These are phyloP conservation scores for Russula ochroleuca DNA, from an alignment of 768 basidiomycete species.

Conservation along the genomic window DNA sequence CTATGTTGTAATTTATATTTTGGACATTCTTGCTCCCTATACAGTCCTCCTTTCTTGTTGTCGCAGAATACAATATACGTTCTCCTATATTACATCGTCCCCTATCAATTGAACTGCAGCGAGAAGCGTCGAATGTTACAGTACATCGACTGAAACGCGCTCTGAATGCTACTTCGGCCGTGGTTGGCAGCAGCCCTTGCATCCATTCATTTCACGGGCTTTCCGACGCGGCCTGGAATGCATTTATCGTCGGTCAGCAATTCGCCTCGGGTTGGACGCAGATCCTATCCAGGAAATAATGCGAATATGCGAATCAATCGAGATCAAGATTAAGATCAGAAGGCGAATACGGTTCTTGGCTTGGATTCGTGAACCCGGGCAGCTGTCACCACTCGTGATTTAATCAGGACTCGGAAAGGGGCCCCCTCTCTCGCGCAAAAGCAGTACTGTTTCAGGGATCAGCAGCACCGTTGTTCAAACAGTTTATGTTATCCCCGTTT, in stretches of 20 bases:
- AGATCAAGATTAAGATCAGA: constrained; percentile 7
- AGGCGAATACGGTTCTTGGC: background rate
- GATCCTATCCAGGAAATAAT: constrained; percentile 20
- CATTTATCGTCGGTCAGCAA: constrained; percentile 22
- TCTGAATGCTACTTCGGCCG: background rate
- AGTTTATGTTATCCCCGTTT: background rate
- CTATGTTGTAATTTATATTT: constrained; percentile 11
- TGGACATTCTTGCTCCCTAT: constrained; percentile 9
- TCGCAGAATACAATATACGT: constrained; percentile 14
- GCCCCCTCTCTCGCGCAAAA: background rate
- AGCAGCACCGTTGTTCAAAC: too few species aligned
- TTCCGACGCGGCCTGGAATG: background rate
- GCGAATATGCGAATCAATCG: constrained; percentile 26
- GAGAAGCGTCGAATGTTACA: background rate
- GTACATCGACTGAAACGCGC: background rate
- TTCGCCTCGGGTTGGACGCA: constrained; percentile 9
- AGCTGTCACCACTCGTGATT: background rate
- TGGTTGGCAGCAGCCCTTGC: background rate
- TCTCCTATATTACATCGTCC: constrained; percentile 13
- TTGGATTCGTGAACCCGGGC: background rate
- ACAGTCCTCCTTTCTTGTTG: constrained; percentile 10
- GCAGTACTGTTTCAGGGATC: background rate
- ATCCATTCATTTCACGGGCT: background rate
- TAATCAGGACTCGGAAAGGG: background rate
- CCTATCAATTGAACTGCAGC: constrained; percentile 13